Percentiles rank a stretch among this genome's conserved stretches.
These are phyloP conservation scores for Nymphaea colorata DNA, from an alignment of 164 flowering plant genomes.

Conservation along the genomic window DNA sequence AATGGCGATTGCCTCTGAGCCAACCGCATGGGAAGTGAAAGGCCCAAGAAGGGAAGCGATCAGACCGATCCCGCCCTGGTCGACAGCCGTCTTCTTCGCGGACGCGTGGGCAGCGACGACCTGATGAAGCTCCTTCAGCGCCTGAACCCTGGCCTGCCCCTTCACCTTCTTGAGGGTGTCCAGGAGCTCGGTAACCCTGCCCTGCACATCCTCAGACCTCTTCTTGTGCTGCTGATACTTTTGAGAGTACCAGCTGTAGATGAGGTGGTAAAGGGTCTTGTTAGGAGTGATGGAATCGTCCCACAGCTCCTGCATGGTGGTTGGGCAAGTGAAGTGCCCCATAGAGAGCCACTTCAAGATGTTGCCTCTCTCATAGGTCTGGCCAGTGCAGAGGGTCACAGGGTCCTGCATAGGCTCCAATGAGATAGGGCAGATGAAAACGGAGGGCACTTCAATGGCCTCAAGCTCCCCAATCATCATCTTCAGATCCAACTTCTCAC, in stretches of 20 bases:
- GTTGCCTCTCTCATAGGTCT: slow-evolving; percentile 65
- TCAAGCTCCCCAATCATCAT: slow-evolving; percentile 46
- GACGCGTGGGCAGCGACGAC: slow-evolving; percentile 43
- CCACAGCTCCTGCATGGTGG: slow-evolving; percentile 56
- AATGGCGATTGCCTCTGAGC: slow-evolving; percentile 67
- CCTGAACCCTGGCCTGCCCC: slow-evolving; percentile 70
- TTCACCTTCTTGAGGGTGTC: slow-evolving; percentile 64
- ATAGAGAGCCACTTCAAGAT: slow-evolving; percentile 62
- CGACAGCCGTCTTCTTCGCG: slow-evolving; percentile 52
- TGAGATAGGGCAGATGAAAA: slow-evolving; percentile 76
- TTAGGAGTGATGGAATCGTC: slow-evolving; percentile 58
- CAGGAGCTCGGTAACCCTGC: slow-evolving; percentile 58
- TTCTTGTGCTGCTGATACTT: slow-evolving; percentile 64
- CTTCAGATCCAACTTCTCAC: slow-evolving; percentile 32
- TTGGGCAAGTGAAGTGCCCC: slow-evolving; percentile 64
- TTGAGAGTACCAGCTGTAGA: slow-evolving; percentile 57
- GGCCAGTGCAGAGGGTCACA: slow-evolving; percentile 65
- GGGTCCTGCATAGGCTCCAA: slow-evolving; percentile 79
- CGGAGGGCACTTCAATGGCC: slow-evolving; percentile 41
- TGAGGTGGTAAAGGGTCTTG: slow-evolving; percentile 38
- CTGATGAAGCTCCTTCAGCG: slow-evolving; percentile 59
- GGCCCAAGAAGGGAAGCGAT: slow-evolving; percentile 64
- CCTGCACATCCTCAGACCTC: slow-evolving; percentile 73
- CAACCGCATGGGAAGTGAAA: slow-evolving; percentile 81
- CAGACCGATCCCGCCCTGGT: slow-evolving; percentile 51